These are phyloP conservation scores for Sarcomyxa edulis DNA, from an alignment of 768 basidiomycete species.

Conservation along the genomic window DNA sequence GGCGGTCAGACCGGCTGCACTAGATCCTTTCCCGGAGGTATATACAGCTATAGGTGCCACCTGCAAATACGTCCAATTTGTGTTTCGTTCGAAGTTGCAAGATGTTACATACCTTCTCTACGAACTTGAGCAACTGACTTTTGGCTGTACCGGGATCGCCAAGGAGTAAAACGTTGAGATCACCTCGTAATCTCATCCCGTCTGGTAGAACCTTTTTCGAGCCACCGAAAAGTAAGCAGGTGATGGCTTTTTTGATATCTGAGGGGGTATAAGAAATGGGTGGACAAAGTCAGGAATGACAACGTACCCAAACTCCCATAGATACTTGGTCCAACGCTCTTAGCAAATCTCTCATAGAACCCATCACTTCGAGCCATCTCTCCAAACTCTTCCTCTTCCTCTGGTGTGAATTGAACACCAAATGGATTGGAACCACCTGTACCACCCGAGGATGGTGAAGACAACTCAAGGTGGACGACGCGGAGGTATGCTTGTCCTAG, in stretches of 20 bases:
- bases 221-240: slow-evolving; percentile 94
- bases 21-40: slow-evolving; percentile 97
- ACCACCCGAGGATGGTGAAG: slow-evolving; percentile 67
- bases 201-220: slow-evolving; percentile 97
- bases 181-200: slow-evolving; percentile 93
- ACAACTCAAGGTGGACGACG: slow-evolving; percentile 86
- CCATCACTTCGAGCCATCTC: slow-evolving; percentile 84
- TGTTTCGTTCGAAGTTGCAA: no score
- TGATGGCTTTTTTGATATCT: slow-evolving; percentile 99
- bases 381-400: slow-evolving; percentile 96
- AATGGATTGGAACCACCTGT: slow-evolving; percentile 77
- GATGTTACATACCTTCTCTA: slow-evolving; percentile 69
- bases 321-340: slow-evolving; percentile 95
- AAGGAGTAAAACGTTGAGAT: slow-evolving; percentile 94
- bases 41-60: slow-evolving; percentile 98
- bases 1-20: slow-evolving; percentile 97
- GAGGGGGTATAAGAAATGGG: slow-evolving; percentile 9
- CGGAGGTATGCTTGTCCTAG: slow-evolving; percentile 93
- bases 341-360: slow-evolving; percentile 91
- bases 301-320: slow-evolving; percentile 84
- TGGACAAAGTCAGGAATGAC: slow-evolving; percentile 1
- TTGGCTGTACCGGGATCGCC: slow-evolving; percentile 99
- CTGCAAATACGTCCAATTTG: slow-evolving; percentile 32
- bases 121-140: slow-evolving; percentile 96
- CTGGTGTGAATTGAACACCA: slow-evolving; percentile 84